These are phyloP conservation scores for Ceratocystis eucalypticola DNA, from an alignment of 2,329 filamentous ascomycete genomes.

Conservation along the genomic window DNA sequence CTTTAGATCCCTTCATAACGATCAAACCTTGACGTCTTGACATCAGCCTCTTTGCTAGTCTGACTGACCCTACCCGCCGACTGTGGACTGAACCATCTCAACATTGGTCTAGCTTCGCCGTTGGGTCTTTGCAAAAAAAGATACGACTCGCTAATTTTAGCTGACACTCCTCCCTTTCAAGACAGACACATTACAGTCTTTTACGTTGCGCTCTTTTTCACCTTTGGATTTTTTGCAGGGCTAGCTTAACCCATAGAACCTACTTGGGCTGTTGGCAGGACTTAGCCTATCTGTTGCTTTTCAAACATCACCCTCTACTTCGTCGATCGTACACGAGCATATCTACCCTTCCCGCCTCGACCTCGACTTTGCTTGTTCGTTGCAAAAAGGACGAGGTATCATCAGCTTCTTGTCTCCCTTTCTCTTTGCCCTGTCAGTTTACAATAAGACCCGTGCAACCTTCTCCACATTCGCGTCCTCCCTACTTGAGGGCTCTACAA, in stretches of 20 bases:
- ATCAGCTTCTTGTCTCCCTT: neutral
- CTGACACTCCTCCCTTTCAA: neutral
- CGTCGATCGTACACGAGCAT: neutral
- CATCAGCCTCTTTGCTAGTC: conserved; percentile 3
- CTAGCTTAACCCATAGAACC: neutral
- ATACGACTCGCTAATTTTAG: neutral
- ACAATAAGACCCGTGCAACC: neutral
- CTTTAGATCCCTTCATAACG: neutral
- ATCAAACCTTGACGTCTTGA: neutral
- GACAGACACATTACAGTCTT: neutral
- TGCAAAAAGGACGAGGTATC: neutral
- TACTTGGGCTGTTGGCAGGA: neutral
- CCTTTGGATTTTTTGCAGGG: neutral
- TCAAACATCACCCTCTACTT: neutral
- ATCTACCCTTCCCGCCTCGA: neutral
- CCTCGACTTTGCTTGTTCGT: neutral
- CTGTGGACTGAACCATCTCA: conserved; percentile 1
- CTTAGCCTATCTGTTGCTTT: neutral
- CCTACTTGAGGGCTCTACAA: conserved; percentile 3
- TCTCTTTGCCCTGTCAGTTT: neutral
- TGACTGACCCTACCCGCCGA: neutral
- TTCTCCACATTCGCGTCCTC: conserved; percentile 3
- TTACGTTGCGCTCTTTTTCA: neutral
- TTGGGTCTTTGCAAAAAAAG: neutral
- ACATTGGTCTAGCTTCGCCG: neutral